phyloP scores from a whole-genome alignment of 1,139 yeast genomes.

The Scheffersomyces lignicola region DNA sequence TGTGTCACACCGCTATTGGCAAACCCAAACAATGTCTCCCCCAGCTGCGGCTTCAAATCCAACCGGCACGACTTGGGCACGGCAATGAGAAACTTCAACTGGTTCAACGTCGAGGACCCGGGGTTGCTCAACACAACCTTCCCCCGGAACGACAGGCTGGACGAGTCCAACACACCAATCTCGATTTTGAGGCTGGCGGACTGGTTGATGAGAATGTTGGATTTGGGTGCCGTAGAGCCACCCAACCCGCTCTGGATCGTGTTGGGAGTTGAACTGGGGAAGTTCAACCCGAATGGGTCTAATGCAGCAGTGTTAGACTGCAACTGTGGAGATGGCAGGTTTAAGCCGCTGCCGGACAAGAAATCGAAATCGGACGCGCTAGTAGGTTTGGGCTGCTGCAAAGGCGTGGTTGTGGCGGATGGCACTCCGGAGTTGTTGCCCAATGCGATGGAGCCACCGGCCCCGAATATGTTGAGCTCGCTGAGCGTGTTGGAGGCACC shows the following conservation, averaged over 20 bases:
- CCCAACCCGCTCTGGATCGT: slow-evolving; percentile 22
- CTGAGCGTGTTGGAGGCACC: slow-evolving; percentile 26
- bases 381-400: slow-evolving; percentile 12
- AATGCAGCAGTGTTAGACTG: slow-evolving; percentile 38
- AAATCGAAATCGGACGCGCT: slow-evolving; percentile 29
- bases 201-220: slow-evolving; percentile 34
- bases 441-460: slow-evolving; percentile 47
- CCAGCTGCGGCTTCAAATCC: slow-evolving; percentile 68
- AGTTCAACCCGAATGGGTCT: slow-evolving; percentile 55
- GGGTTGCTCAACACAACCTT: slow-evolving; percentile 45
- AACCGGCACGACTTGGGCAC: slow-evolving; percentile 75
- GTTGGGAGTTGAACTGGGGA: slow-evolving; percentile 41
- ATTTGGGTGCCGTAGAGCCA: slow-evolving; percentile 13
- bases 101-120: slow-evolving; percentile 29
- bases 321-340: slow-evolving; percentile 49
- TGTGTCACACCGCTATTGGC: slow-evolving; percentile 60
- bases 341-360: slow-evolving; percentile 38
- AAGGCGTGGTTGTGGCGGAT: slow-evolving; percentile 15
- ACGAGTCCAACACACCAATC: slow-evolving; percentile 35
- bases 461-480: slow-evolving; percentile 44
- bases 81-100: slow-evolving; percentile 72
- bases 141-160: slow-evolving; percentile 44
- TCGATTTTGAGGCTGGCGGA: slow-evolving; percentile 56
- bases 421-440: slow-evolving; percentile 20
- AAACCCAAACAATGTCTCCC: slow-evolving; percentile 52